A percentile compares a stretch with the other conserved stretches of the same genome.
phyloP scores from a whole-genome alignment of 257 asterid genomes.

The Parsonsia alboflavescens region DNA sequence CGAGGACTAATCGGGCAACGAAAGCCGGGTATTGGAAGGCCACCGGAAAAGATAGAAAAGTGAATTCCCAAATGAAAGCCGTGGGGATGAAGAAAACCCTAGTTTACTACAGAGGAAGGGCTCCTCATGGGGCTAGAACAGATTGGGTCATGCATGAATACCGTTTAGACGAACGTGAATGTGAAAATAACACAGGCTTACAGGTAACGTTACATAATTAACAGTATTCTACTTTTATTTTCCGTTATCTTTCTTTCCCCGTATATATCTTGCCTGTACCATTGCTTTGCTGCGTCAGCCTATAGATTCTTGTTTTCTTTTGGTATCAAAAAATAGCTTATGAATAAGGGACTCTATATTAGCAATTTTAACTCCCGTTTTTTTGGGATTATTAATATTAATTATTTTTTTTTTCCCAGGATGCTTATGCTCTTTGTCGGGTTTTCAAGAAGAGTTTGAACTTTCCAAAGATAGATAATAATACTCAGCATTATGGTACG shows the following conservation, averaged over 20 bases:
- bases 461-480: slow-evolving; percentile 51
- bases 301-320: slow-evolving; percentile 3
- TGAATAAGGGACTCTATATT: neutral
- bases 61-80: slow-evolving; percentile 64
- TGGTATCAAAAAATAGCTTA: neutral
- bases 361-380: neutral
- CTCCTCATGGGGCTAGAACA: slow-evolving; percentile 94
- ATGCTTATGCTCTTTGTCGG: slow-evolving; percentile 92
- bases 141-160: slow-evolving; percentile 99
- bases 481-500: slow-evolving; percentile 25
- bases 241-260: neutral
- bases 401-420: slow-evolving; percentile 43
- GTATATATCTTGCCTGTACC: neutral
- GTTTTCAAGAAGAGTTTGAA: slow-evolving; percentile 89
- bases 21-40: slow-evolving; percentile 99
- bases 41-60: slow-evolving; percentile 92
- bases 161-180: slow-evolving; percentile 89
- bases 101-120: slow-evolving; percentile 92
- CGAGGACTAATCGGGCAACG: slow-evolving; percentile 94
- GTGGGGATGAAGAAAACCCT: slow-evolving; percentile 99
- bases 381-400: neutral
- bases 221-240: no score
- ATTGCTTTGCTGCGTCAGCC: neutral
- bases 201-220: slow-evolving; percentile 41
- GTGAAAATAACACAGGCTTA: slow-evolving; percentile 60